Conservation (phyloP, 352 stramenopile genomes). For the Globisporangium echinulatum region DNA sequence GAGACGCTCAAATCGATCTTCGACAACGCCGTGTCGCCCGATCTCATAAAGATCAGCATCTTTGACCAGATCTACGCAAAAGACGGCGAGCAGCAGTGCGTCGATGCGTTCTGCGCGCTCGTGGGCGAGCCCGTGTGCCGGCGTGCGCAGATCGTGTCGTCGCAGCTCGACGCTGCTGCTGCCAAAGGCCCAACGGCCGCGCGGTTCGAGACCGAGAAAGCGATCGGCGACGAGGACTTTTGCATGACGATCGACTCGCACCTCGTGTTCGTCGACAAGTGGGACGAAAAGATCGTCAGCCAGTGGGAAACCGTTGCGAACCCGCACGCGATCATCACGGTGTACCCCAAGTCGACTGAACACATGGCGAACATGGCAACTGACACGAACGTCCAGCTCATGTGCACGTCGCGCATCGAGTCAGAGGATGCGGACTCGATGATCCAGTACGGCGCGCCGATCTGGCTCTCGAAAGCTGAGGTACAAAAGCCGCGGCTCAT, state of each 20-base stretch:
- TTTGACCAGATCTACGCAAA: constrained; percentile 39
- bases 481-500: constrained; percentile 65
- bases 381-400: constrained; percentile 63
- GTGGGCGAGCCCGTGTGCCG: constrained; percentile 56
- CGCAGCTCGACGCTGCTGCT: constrained; percentile 58
- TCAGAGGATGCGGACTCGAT: constrained; percentile 59
- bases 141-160: constrained; percentile 55
- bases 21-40: constrained; percentile 35
- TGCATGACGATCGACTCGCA: constrained; percentile 80
- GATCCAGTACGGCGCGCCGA: constrained; percentile 69
- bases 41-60: constrained; percentile 16
- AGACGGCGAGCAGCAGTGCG: constrained; percentile 58
- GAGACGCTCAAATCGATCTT: constrained; percentile 81
- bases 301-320: constrained; percentile 73
- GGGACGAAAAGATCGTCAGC: constrained; percentile 65
- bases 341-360: constrained; percentile 75
- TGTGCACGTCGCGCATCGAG: constrained; percentile 76
- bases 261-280: constrained; percentile 66
- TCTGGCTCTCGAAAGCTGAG: constrained; percentile 63
- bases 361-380: constrained; percentile 42
- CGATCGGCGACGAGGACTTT: constrained; percentile 73
- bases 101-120: constrained; percentile 61
- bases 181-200: constrained; percentile 65
- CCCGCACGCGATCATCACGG: constrained; percentile 71
- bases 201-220: constrained; percentile 71